Conservation (phyloP, 1,139 yeast species). For the Geotrichum macrosporum region DNA sequence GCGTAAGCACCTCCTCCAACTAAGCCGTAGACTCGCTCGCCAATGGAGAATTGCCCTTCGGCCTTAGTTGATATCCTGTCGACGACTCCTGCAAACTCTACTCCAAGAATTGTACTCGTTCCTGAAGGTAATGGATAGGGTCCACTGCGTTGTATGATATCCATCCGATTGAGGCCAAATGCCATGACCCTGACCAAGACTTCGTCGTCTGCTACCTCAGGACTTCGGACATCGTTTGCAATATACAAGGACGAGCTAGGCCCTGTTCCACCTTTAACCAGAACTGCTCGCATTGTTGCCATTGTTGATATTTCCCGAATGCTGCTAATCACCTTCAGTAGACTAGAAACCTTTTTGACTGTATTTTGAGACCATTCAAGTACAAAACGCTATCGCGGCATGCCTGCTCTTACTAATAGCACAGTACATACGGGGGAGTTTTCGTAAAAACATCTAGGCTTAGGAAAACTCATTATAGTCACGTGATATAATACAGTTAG, state of each 20-base stretch:
- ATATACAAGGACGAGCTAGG: constrained; percentile 32
- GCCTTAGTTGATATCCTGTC: constrained; percentile 8
- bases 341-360: too few relatives aligned
- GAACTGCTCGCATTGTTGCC: constrained; percentile 31
- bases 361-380: too few relatives aligned
- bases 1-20: constrained; percentile 41
- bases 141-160: constrained; percentile 33
- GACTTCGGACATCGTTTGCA: constrained; percentile 26
- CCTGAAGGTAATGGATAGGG: constrained; percentile 34
- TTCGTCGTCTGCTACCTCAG: constrained; percentile 27
- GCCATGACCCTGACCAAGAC: constrained; percentile 35
- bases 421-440: too few relatives aligned
- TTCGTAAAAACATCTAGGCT: too few relatives aligned
- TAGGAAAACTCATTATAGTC: too few relatives aligned
- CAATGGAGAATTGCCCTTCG: constrained; percentile 22
- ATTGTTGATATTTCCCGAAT: too few relatives aligned
- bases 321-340: too few relatives aligned
- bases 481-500: too few relatives aligned
- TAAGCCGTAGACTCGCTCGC: constrained; percentile 39
- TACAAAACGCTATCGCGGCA: too few relatives aligned
- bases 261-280: constrained; percentile 31
- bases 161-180: constrained; percentile 39
- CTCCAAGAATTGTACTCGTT: constrained; percentile 36
- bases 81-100: constrained; percentile 38
- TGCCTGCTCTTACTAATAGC: too few relatives aligned